Base-by-base conservation (phyloP, 2,329 filamentous ascomycete genomes). In the Beauveria rudraprayagi region DNA sequence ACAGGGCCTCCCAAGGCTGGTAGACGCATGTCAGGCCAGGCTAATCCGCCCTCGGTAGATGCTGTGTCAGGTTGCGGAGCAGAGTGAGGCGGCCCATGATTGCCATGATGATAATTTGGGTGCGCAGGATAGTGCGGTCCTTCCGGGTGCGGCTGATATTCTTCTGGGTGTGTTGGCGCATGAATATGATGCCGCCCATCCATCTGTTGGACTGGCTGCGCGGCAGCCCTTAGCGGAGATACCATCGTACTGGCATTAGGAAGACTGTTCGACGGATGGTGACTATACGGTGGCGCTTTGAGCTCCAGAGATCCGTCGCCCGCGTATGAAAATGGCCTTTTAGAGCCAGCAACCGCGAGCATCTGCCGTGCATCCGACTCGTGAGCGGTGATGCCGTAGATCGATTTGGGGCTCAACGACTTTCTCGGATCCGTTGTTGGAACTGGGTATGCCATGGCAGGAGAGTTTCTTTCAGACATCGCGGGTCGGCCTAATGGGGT, bases 21-120 rank as follows among this genome's bases (percentile, higher is more conserved):
- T 56, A 72, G 68, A 43, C 71, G 71, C 62, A 72, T 65, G 46
- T 74, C 73, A 3, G 73, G 63, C 73, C 72, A 75, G 9, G 67
- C 50, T 3, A 70, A 63, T 22, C 64, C 41, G 9, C 61, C 62
- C 22, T 73, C 70, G n/a, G 62, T 63, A 3, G 64, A 61, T 22
- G 65, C 64, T 10, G 57, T 63, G 8, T 66, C 59, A 16, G 63
- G 62, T 26, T 68, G 66, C 17, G 66, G 66, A 3, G 67, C 65
- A 17, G 66, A 69, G 28, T 63, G 65, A 19, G 64, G 46, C 44
- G 64, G 64, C 53, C 50, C 50, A 5, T 58, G 60, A 28, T 61
- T 48, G 5, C 44, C 41, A 16, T 44, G 63, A 58, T 50, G 62
- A 62, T 16, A 66, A 53, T 28, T 63, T 58, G 46, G 53, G 26